phyloP scores from a whole-genome alignment of 495 filamentous ascomycete species.

The Daldinia decipiens region DNA sequence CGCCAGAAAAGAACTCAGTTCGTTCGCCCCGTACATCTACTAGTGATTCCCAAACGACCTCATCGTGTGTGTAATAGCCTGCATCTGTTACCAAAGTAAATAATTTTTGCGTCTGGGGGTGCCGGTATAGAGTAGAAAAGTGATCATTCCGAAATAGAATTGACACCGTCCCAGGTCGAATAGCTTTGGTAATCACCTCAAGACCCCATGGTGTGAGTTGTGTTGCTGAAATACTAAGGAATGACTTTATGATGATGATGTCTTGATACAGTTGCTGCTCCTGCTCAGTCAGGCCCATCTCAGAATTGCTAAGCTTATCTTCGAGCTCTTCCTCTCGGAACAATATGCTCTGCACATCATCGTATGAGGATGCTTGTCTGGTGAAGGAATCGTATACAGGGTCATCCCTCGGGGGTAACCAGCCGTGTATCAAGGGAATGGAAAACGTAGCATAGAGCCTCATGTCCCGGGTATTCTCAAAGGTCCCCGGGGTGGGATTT shows the following conservation, averaged over 20 bases:
- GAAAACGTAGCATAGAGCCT: conserved; percentile 85
- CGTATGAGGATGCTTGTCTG: conserved; percentile 80
- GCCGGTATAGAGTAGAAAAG: conserved; percentile 89
- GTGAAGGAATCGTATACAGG: conserved; percentile 71
- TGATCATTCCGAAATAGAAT: conserved; percentile 98
- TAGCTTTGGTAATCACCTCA: conserved; percentile 68
- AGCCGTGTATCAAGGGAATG: conserved; percentile 92
- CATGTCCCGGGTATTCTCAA: conserved; percentile 86
- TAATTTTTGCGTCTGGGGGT: conserved; percentile 75
- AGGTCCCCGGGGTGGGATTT: conserved; percentile 70
- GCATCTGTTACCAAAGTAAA: conserved; percentile 90
- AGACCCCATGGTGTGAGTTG: conserved; percentile 88
- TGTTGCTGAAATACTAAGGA: conserved; percentile 79
- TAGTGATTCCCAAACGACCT: conserved; percentile 95
- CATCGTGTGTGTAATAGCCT: conserved; percentile 86
- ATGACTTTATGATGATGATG: conserved; percentile 81
- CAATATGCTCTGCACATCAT: conserved; percentile 87
- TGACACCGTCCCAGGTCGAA: conserved; percentile 78
- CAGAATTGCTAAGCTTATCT: conserved; percentile 69
- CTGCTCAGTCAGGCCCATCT: conserved; percentile 65
- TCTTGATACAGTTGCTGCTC: conserved; percentile 80
- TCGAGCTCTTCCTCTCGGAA: conserved; percentile 91
- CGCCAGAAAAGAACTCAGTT: conserved; percentile 86
- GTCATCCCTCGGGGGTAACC: conserved; percentile 76
- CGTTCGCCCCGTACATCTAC: conserved; percentile 87